These are phyloP conservation scores for Magnaporthiopsis rhizophila DNA, from an alignment of 2,329 filamentous ascomycete genomes.

Conservation along the genomic window DNA sequence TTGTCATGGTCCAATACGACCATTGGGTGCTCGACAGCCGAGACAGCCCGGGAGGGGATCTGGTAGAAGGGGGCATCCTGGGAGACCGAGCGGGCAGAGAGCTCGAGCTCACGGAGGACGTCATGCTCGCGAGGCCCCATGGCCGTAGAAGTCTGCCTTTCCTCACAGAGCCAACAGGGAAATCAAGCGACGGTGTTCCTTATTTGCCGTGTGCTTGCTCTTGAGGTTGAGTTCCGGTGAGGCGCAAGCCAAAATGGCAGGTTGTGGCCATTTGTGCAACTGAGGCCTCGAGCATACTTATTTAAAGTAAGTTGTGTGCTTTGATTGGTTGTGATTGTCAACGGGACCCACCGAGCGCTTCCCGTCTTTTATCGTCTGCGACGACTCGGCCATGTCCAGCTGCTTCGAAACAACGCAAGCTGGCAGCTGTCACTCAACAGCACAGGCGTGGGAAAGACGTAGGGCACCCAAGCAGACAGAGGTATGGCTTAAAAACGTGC, in stretches of 20 bases:
- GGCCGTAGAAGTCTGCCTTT: not conserved
- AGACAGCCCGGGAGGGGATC: constrained; percentile 28
- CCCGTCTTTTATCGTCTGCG: too few species aligned
- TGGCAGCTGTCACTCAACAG: not conserved
- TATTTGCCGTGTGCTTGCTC: not conserved
- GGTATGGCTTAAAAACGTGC: not conserved
- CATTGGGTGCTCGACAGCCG: constrained; percentile 36
- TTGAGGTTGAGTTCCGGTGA: not conserved
- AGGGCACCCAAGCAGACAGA: too few species aligned
- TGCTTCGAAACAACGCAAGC: not conserved
- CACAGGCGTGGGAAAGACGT: too few species aligned
- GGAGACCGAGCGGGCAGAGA: constrained; percentile 7
- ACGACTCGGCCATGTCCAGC: not conserved
- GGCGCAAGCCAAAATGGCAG: not conserved
- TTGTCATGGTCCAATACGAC: constrained; percentile 32
- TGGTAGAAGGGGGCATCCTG: constrained; percentile 26
- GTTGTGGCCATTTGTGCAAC: not conserved
- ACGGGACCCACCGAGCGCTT: not conserved
- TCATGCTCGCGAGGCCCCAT: not conserved
- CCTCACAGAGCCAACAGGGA: not conserved
- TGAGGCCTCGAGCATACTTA: not conserved
- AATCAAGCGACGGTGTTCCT: not conserved
- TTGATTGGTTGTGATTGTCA: not conserved
- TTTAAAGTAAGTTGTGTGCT: too few species aligned
- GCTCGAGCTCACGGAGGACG: not conserved